phyloP scores from a whole-genome alignment of 768 basidiomycete genomes.

The Tylopilus sp. region DNA sequence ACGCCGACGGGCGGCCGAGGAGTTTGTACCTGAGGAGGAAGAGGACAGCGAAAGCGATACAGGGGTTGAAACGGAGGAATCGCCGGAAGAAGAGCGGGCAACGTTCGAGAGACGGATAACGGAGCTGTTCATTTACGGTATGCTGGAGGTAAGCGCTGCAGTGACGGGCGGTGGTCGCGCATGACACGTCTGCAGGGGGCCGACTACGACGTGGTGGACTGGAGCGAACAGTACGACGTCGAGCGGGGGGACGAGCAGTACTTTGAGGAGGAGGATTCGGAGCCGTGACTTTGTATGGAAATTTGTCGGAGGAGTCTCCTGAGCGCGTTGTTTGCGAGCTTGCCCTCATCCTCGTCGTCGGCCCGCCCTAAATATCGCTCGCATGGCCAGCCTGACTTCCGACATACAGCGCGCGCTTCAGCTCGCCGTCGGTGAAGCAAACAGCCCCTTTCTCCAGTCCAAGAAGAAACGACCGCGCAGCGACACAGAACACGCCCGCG shows the following conservation, averaged over 20 bases:
- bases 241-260: constrained; percentile 62
- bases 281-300: constrained; percentile 9
- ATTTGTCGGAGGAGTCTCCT: constrained; percentile 11
- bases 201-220: constrained; percentile 70
- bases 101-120: constrained; percentile 59
- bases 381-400: constrained; percentile 34
- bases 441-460: constrained; percentile 35
- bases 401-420: constrained; percentile 52
- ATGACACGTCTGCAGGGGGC: constrained; percentile 43
- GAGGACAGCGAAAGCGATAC: constrained; percentile 57
- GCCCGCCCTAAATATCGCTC: constrained; percentile 40
- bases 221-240: constrained; percentile 66
- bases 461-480: constrained; percentile 37
- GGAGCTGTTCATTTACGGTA: constrained; percentile 73
- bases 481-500: constrained; percentile 15
- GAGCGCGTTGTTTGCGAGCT: constrained; percentile 23
- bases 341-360: constrained; percentile 39
- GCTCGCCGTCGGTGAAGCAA: constrained; percentile 45
- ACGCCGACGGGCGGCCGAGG: constrained; percentile 37
- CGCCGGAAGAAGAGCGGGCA: constrained; percentile 45
- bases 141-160: constrained; percentile 55
- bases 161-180: neutral
- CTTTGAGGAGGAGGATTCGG: constrained; percentile 61
- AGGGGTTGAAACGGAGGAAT: too few species aligned
- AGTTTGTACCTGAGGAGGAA: constrained; percentile 61